A percentile compares a stretch with the other conserved stretches of the same genome.
These are phyloP conservation scores for Ichthyophthirius multifiliis DNA, from an alignment of 169 alveolate species.

Conservation along the genomic window DNA sequence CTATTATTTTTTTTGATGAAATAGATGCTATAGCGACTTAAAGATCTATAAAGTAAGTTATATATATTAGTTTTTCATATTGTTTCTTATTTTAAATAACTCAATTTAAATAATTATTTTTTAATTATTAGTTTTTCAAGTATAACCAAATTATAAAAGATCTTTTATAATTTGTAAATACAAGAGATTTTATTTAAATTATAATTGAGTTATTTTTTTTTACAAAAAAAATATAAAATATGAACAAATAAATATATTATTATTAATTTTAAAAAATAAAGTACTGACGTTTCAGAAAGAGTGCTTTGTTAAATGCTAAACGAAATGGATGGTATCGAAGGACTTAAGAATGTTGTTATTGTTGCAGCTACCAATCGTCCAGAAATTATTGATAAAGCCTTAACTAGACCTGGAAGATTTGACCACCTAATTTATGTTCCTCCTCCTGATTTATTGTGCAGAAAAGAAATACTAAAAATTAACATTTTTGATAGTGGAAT, in stretches of 20 bases:
- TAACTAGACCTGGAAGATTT: slow-evolving; percentile 98
- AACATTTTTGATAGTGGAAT: slow-evolving; percentile 29
- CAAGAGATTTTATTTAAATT: no score
- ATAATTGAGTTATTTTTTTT: no score
- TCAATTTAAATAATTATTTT: no score
- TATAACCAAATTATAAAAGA: no score
- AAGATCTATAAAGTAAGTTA: slow-evolving; percentile 72
- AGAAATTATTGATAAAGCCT: slow-evolving; percentile 96
- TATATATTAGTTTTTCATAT: no score
- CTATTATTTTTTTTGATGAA: slow-evolving; percentile 94
- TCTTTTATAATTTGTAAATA: no score
- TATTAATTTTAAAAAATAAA: background rate
- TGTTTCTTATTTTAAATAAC: no score
- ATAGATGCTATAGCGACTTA: slow-evolving; percentile 96
- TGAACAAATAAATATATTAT: background rate
- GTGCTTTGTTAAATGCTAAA: slow-evolving; percentile 96
- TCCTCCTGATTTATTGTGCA: slow-evolving; percentile 94
- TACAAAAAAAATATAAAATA: no score
- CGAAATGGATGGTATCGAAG: slow-evolving; percentile 99
- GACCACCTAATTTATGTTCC: slow-evolving; percentile 98
- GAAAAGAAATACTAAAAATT: slow-evolving; percentile 90
- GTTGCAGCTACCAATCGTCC: slow-evolving; percentile 99
- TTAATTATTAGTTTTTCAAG: no score
- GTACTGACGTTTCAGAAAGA: slow-evolving; percentile 91
- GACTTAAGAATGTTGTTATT: slow-evolving; percentile 89